These are phyloP conservation scores for Helichrysum umbraculigerum DNA, from an alignment of 129 eudicot species.

Conservation along the genomic window DNA sequence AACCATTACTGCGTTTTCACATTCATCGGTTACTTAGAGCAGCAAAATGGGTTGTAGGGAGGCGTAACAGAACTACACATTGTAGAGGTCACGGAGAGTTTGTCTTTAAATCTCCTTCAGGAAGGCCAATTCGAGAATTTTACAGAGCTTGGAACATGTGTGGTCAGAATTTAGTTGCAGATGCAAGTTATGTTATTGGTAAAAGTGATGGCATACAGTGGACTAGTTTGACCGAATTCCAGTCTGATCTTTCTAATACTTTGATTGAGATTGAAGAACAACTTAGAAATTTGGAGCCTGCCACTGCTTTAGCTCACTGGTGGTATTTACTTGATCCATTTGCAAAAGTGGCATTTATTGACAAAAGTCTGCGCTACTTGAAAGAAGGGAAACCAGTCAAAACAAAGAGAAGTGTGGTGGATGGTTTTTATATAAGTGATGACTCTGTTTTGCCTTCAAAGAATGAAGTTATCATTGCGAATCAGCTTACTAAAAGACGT, in stretches of 20 bases:
- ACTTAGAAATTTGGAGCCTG: conserved; percentile 41
- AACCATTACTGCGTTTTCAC: conserved; percentile 70
- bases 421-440: conserved; percentile 32
- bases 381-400: conserved; percentile 62
- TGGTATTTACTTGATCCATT: conserved; percentile 95
- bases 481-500: conserved; percentile 24
- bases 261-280: conserved; percentile 53
- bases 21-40: conserved; percentile 64
- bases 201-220: conserved; percentile 55
- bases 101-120: conserved; percentile 72
- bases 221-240: conserved; percentile 61
- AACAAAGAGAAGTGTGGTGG: conserved; percentile 56
- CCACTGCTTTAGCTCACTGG: conserved; percentile 57
- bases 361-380: conserved; percentile 56
- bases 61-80: conserved; percentile 55
- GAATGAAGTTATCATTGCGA: conserved; percentile 16
- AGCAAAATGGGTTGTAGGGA: conserved; percentile 87
- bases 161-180: conserved; percentile 57
- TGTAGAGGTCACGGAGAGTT: conserved; percentile 70
- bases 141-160: conserved; percentile 79
- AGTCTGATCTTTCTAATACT: conserved; percentile 60
- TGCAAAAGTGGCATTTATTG: conserved; percentile 72
- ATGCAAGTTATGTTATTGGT: conserved; percentile 32
- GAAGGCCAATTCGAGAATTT: conserved; percentile 85
- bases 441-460: conserved; percentile 20